Base-by-base conservation (phyloP, 78 protist genomes). In the Parvularia atlantis region DNA sequence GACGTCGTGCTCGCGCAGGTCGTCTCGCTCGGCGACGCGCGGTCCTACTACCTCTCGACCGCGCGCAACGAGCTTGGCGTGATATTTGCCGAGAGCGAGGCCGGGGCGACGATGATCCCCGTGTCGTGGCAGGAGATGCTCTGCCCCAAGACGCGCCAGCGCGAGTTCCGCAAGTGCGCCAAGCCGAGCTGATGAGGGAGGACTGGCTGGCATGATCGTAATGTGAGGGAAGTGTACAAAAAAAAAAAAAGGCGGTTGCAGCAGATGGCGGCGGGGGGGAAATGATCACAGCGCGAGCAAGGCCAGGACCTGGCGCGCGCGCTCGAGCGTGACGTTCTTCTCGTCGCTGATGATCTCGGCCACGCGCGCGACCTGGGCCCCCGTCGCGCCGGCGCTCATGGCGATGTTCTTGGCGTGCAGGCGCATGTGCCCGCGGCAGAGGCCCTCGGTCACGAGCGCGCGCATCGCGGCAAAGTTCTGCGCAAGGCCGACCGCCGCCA, bases 61-160 rank as follows among this genome's bases (percentile, higher is more conserved):
- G 94, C 94, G 31, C 48, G 63, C 48, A 84, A 90, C 71, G 90
- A 84, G 64, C 71, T 78, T 19, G 94, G 94, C 57, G 94, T 90
- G 28, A 79, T 90, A n/a, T 87, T 84, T 73, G 92, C 92, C 24
- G 65, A 66, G 31, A 72, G 83, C 61, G 65, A 73, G n/a, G 75
- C 80, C 13, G 91, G 76, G 3, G 64, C 76, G 20, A 76, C 84
- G 28, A 79, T 90, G 89, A 36, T 78, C 17, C 94, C 94, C 10
- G 70, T 88, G 19, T 57, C 76, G 31, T 90, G 88, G 88, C 50
- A 82, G 50, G 75, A 62, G 63, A 85, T 90, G 91, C 74, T 69
- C 31, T 87, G 92, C 74, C 91, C 91, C 16, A 77, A 71, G 37
- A 87, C 92, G 16, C 66, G 77, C 37, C 40, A 53, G 54, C 52